Percentiles rank a stretch among this genome's conserved stretches.
These are phyloP conservation scores for Globisporangium polare DNA, from an alignment of 352 stramenopile genomes.

Conservation along the genomic window DNA sequence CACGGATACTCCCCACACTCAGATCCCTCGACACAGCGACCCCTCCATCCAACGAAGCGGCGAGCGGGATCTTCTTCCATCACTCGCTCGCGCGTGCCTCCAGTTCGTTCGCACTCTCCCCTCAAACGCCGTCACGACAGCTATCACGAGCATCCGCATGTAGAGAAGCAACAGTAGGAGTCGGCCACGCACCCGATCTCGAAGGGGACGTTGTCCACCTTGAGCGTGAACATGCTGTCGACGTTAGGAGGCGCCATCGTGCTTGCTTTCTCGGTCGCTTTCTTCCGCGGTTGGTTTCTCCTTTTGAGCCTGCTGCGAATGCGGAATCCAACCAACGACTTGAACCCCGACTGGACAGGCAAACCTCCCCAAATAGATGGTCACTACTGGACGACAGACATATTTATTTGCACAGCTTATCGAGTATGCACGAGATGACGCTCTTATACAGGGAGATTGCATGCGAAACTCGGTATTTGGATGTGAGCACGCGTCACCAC, in stretches of 20 bases:
- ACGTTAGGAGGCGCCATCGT: constrained; percentile 80
- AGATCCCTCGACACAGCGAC: background rate
- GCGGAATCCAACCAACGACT: background rate
- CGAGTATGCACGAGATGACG: too few species aligned
- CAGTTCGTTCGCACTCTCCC: background rate
- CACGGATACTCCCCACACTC: background rate
- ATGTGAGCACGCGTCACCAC: too few species aligned
- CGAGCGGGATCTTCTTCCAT: background rate
- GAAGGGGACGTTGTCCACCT: constrained; percentile 88
- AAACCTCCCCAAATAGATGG: too few species aligned
- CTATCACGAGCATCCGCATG: background rate
- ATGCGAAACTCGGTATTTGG: too few species aligned
- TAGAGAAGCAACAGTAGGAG: background rate
- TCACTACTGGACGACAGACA: too few species aligned
- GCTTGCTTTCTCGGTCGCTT: constrained; percentile 3
- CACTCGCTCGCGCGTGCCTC: background rate
- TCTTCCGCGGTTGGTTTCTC: background rate
- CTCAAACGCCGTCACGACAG: background rate
- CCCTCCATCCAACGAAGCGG: background rate
- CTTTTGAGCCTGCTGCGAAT: background rate
- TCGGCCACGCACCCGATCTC: constrained; percentile 46
- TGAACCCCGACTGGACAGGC: background rate
- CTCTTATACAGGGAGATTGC: too few species aligned
- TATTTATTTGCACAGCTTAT: too few species aligned
- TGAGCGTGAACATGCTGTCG: constrained; percentile 82